Evolutionary conservation across 805 yeast species (phyloP), one percentile per base, ranked within the genome.

Genomic region (Tetrapisispora pingtungensis): DNA sequence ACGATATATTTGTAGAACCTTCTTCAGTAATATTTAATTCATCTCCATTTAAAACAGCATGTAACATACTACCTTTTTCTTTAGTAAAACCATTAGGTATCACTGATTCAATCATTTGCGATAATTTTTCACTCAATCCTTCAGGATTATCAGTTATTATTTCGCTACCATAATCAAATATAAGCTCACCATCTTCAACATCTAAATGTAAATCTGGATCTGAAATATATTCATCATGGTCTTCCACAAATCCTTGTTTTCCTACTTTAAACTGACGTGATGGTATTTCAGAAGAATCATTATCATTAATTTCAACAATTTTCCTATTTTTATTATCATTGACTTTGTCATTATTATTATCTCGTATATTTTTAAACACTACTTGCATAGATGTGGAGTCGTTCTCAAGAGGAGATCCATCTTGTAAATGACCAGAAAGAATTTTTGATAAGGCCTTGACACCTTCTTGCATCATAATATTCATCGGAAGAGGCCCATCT

Each of bases 401-500:
- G 15, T 43, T 40, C 39, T 51, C 46, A 49, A 48, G 45, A 30
- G 43, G 41, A 42, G 53, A 32, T 42, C 58, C 42, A 34, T 59
- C 63, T 44, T 57, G 61, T 20, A 58, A 36, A 40, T 57, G 63
- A 18, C 52, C 52, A 5, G 63, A 51, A 32, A 61, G 44, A 17
- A 59, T 55, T 42, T 57, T 59, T 1, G 61, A 56, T 17, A 61
- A 35, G 2, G 65, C 65, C 36, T 60, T 59, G 14, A 61, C 61
- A 40, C 66, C 65, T 45, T 61, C 62, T 50, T 57, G 63, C 62
- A 60, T 58, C 64, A 61, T 59, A 15, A 57, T 49, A 43, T 57
- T 56, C 27, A 61, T 52, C 22, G 63, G 60, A 19, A 58, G 49
- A 3, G 62, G 57, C 1, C 62, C 63, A 48, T 54, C 56, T 33